Evolutionary conservation across 345 rosid genomes (phyloP), one percentile per base, ranked within the genome.

Genomic region (Citrus mangshanensis): DNA sequence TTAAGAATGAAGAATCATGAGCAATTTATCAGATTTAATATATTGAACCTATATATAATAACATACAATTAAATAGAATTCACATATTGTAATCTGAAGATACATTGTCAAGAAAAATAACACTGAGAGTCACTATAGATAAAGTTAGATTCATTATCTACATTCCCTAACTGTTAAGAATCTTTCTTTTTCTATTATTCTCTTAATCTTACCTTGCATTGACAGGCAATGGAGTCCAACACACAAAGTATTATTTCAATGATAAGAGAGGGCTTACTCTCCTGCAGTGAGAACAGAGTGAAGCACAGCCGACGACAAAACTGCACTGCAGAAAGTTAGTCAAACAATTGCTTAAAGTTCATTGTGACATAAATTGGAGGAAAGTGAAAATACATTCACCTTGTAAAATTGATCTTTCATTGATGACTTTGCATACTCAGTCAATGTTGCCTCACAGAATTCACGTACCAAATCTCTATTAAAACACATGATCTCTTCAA

Each of bases 271-370:
- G 81, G 79, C 61, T 65, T 79, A 30, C 72, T 77, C 37, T 86
- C 91, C 65, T 86, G 81, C 22, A 72, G 54, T 25, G 82, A 84
- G 59, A 91, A 85, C 73, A 92, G 77, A 68, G 85, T 83, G 68
- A 93, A 91, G 85, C 92, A 89, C 66, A 91, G 70, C 82, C 86
- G 84, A 66, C 87, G 87, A 75, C 89, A 87, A 87, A 94, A 91
- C 98, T 96, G 88, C 79, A 84, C 72, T 63, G 82, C 0, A 64
- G 21, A 62, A 69, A 55, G 80, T 59, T 32, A 1, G 60, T 86
- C 64, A 85, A 81, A 76, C 21, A 68, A 54, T 66, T 25, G 6
- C 35, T 55, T 2, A 80, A 51, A 54, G 25, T 37, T 22, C 16
- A n/a, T 42, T 4, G 24, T 32, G 27, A 28, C 55, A 73, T 19